These are phyloP conservation scores for Physaria fendleri DNA, from an alignment of 345 rosid genomes.

Conservation along the genomic window DNA sequence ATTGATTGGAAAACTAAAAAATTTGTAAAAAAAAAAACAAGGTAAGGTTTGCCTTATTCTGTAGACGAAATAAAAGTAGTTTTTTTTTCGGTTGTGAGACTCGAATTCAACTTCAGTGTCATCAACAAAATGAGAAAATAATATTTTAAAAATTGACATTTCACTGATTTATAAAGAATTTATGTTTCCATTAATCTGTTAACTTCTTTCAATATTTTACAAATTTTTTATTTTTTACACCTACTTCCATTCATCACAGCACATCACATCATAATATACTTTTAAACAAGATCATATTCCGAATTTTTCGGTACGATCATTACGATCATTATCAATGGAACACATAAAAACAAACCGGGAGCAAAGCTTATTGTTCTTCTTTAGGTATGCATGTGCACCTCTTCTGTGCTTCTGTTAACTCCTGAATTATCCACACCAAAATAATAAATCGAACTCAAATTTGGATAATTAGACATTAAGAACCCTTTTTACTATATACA, in stretches of 20 bases:
- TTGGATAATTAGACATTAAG: neutral
- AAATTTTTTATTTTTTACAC: neutral
- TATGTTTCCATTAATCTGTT: neutral
- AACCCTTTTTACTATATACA: neutral
- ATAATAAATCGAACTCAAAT: conserved; percentile 12
- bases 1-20: neutral
- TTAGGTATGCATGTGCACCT: conserved; percentile 50
- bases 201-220: conserved; percentile 15
- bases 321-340: neutral
- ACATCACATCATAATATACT: too few relatives aligned
- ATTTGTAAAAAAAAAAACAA: neutral
- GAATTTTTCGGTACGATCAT: conserved; percentile 7
- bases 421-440: conserved; percentile 31
- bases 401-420: conserved; percentile 61
- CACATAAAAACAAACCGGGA: neutral
- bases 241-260: conserved; percentile 11
- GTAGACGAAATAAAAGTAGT: neutral
- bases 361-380: conserved; percentile 30
- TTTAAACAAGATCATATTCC: conserved; percentile 9
- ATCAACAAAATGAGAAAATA: too few relatives aligned
- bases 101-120: too few relatives aligned
- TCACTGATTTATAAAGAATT: conserved; percentile 7
- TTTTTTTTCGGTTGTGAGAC: too few relatives aligned
- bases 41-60: neutral
- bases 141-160: too few relatives aligned